phyloP scores from a whole-genome alignment of 768 basidiomycete genomes.

The Rhizopogon roseolus region DNA sequence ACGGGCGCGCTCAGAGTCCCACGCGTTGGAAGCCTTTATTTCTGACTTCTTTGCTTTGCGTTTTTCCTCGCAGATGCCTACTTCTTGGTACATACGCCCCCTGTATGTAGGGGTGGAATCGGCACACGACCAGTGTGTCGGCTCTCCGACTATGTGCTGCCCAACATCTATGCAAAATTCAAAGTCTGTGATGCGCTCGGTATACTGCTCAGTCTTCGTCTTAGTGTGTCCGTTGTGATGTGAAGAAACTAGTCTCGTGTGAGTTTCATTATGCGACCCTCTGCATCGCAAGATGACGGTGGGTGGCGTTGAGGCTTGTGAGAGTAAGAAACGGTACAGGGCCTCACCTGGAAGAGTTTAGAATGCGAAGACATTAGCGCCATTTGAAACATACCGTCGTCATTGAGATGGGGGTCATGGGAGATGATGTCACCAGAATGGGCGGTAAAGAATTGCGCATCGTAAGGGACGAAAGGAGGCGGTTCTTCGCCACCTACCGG shows the following conservation, averaged over 20 bases:
- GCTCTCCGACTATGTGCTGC: slow-evolving; percentile 33
- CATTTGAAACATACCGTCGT: slow-evolving; percentile 42
- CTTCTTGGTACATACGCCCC: slow-evolving; percentile 56
- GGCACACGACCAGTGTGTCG: slow-evolving; percentile 54
- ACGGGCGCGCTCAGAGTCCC: slow-evolving; percentile 39
- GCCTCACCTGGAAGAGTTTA: slow-evolving; percentile 47
- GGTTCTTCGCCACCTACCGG: slow-evolving; percentile 43
- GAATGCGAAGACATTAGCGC: background rate
- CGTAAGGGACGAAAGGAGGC: slow-evolving; percentile 58
- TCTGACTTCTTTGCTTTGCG: slow-evolving; percentile 40
- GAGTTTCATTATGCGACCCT: slow-evolving; percentile 55
- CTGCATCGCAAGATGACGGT: slow-evolving; percentile 40
- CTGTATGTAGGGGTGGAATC: slow-evolving; percentile 64
- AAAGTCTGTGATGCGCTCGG: slow-evolving; percentile 61
- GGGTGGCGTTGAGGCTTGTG: slow-evolving; percentile 45
- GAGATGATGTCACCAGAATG: slow-evolving; percentile 52
- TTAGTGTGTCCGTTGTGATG: slow-evolving; percentile 28
- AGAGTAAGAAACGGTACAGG: slow-evolving; percentile 68
- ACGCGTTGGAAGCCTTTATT: slow-evolving; percentile 37
- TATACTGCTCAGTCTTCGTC: slow-evolving; percentile 44
- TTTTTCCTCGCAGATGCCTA: slow-evolving; percentile 34
- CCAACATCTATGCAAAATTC: slow-evolving; percentile 60
- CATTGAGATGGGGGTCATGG: slow-evolving; percentile 65
- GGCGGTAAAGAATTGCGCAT: slow-evolving; percentile 53
- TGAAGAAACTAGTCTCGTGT: slow-evolving; percentile 39